Base-by-base conservation (phyloP, 306 rosid genomes). In the Sechiopsis laciniata region DNA sequence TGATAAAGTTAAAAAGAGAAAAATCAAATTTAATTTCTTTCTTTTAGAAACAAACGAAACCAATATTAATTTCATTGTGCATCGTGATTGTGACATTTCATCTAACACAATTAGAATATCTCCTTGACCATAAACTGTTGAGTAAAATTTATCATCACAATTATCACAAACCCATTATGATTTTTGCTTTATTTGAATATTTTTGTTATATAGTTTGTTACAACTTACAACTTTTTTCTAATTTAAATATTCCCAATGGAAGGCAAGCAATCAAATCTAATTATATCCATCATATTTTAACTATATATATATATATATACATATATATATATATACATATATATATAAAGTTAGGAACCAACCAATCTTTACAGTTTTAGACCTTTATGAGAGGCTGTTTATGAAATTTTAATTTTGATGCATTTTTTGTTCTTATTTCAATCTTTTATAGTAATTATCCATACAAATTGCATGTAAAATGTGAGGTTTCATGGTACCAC, bases 51-150 rank as follows among this genome's bases (percentile, higher is more conserved):
- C 29, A 26, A 63, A 35, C n/a, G 53, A 11, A 66, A 40, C n/a
- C 72, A 35, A 10, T 45, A 5, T 46, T 20, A 12, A 67, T 67
- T 67, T 67, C 2, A 37, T 67, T 45, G 56, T 68, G 19, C 56
- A 20, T 6, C 2, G 46, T 46, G 57, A 68, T 68, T 68, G 73
- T 21, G 73, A 68, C 73, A 68, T 48, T 21, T 48, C 21, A 68
- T 69, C 73, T 13, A 46, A 50, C 37, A 13, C 15, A 46, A 67
- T 67, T 67, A 67, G 72, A 67, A 46, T 46, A 17, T 65, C 52
- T 42, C 71, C 8, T 32, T 35, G n/a, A 40, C 53, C 71, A 66
- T 66, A 19, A 8, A 42, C 26, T 65, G 51, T 40, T n/a, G 55
- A 46, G n/a, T 67, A 67, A 64, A 67, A 2, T 67, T 46, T 11